phyloP scores from a whole-genome alignment of 768 basidiomycete genomes.

The Boletus subcaerulescens region DNA sequence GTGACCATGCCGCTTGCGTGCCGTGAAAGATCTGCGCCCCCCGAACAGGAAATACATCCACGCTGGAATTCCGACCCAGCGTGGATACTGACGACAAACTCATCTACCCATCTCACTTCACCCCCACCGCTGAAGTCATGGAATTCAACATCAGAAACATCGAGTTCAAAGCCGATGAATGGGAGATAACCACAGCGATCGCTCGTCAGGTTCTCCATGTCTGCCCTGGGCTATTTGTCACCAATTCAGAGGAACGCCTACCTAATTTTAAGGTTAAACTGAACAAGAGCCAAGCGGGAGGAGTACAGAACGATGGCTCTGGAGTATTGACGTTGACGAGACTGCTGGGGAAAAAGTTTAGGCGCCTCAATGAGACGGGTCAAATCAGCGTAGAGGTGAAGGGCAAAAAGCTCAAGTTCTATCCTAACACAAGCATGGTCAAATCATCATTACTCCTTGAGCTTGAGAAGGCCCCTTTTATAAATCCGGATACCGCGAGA shows the following conservation, averaged over 20 bases:
- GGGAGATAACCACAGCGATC: conserved; percentile 56
- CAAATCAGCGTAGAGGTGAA: conserved; percentile 40
- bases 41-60: conserved; percentile 2
- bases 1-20: background rate
- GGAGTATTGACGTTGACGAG: conserved; percentile 34
- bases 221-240: conserved; percentile 28
- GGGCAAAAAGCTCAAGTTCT: conserved; percentile 39
- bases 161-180: conserved; percentile 41
- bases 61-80: no score
- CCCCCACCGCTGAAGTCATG: conserved; percentile 29
- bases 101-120: background rate
- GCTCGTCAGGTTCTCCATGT: conserved; percentile 50
- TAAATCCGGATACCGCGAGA: conserved; percentile 53
- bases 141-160: conserved; percentile 37
- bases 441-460: conserved; percentile 26
- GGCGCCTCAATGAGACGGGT: conserved; percentile 38
- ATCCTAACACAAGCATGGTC: conserved; percentile 6
- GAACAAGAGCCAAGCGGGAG: conserved; percentile 46
- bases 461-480: conserved; percentile 53
- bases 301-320: conserved; percentile 55
- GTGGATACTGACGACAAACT: no score
- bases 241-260: conserved; percentile 16
- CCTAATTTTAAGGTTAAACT: conserved; percentile 64
- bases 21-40: conserved; percentile 2
- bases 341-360: conserved; percentile 43